phyloP scores from a whole-genome alignment of 129 eudicot genomes.

The Escallonia herrerae region DNA sequence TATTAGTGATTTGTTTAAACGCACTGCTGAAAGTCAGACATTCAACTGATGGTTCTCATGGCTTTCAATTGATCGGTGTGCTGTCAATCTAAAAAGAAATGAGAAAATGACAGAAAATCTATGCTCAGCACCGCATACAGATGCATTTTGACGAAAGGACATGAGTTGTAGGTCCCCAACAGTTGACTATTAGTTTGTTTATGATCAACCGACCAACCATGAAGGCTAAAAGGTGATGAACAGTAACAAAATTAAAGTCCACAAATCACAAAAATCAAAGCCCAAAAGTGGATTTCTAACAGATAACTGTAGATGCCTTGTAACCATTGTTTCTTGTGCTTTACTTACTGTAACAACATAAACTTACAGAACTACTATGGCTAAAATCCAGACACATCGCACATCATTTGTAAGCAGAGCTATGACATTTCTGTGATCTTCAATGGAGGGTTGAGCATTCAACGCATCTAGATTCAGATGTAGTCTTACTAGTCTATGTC shows the following conservation, averaged over 20 bases:
- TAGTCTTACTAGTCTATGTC: neutral
- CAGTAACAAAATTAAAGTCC: neutral
- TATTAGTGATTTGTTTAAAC: neutral
- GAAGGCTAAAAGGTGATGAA: neutral
- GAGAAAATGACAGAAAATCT: neutral
- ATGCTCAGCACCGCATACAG: slow-evolving; percentile 3
- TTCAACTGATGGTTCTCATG: slow-evolving; percentile 1
- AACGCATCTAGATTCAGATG: neutral
- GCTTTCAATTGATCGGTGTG: neutral
- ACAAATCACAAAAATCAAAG: no score
- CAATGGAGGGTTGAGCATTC: neutral
- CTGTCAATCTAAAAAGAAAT: slow-evolving; percentile 8
- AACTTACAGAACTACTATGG: no score
- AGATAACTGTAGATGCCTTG: no score
- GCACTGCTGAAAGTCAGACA: neutral
- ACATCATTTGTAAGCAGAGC: no score
- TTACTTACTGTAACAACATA: no score
- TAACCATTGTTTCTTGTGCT: no score
- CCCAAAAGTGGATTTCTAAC: no score
- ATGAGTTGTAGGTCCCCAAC: slow-evolving; percentile 10
- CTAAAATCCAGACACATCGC: no score
- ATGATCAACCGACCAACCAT: neutral
- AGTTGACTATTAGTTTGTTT: slow-evolving; percentile 15
- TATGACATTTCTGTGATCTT: no score
- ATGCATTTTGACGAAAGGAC: slow-evolving; percentile 1